Evolutionary conservation across 1,284 basidiomycete genomes (phyloP).

Genomic region (Papiliotrema laurentii): DNA sequence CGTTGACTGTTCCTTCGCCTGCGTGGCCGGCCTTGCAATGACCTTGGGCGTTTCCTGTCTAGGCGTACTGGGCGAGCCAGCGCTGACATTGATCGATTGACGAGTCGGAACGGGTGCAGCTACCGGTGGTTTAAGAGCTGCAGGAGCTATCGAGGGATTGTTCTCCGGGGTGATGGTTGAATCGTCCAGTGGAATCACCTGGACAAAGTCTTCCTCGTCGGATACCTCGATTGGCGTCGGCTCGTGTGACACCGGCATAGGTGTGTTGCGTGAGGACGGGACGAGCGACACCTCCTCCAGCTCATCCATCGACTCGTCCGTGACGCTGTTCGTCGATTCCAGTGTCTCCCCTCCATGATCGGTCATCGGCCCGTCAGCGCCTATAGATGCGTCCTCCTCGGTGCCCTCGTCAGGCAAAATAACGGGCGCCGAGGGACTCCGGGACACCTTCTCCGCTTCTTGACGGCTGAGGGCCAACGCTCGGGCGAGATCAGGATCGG

Average conservation of each 20-base stretch:
- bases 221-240: constrained; percentile 2
- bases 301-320: constrained; percentile 31
- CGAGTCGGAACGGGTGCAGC: too few relatives aligned
- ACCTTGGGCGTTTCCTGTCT: too few relatives aligned
- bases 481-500: constrained; percentile 33
- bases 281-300: constrained; percentile 32
- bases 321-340: not conserved
- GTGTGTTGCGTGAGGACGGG: constrained; percentile 12
- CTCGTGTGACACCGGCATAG: constrained; percentile 3
- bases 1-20: too few relatives aligned
- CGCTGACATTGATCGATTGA: too few relatives aligned
- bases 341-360: not conserved
- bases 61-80: too few relatives aligned
- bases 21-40: too few relatives aligned
- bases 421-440: not conserved
- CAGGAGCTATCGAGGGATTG: too few relatives aligned
- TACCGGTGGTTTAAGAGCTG: too few relatives aligned
- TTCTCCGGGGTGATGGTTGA: too few relatives aligned
- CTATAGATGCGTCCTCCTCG: not conserved
- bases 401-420: constrained; percentile 1
- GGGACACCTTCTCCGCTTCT: constrained; percentile 15
- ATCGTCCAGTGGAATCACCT: too few relatives aligned
- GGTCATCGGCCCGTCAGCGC: not conserved
- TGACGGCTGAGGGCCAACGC: constrained; percentile 29
- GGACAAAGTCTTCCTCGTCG: constrained; percentile 12